Base-by-base conservation (phyloP, 2,329 filamentous ascomycete species). In the Trichoderma sp. region DNA sequence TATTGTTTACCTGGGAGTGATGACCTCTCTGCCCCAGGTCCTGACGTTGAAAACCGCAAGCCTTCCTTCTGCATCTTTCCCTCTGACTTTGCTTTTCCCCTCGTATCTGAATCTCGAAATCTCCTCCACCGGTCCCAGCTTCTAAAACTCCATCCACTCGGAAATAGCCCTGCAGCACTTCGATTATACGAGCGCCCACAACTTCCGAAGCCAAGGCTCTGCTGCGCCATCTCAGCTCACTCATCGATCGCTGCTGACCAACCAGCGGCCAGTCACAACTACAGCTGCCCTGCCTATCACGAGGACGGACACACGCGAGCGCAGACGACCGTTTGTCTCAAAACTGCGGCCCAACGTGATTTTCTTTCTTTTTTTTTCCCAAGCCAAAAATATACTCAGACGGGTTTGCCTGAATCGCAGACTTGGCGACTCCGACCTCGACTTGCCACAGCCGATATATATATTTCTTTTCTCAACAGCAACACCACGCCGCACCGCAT, bases 211-310 rank as follows among this genome's bases (percentile, higher is more conserved):
- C 63, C 33, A n/a, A 43, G 40, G 19, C 40, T 40, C 37, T 58
- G 58, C 59, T 69, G 52, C 60, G 67, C 61, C 55, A 66, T 60
- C 53, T 43, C 56, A 40, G 31, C 43, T 47, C 63, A 67, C 63
- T 57, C 27, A n/a, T 24, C 24, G 29, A 31, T 3, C 33, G 33
- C 33, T 61, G 68, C 68, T 70, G 68, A 70, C 68, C 68, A 70
- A 70, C 63, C 68, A 40, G 63, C 63, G 33, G 53, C 47, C n/a
- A 49, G n/a, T 49, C 21, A 24, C 7, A 49, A 49, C 63, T n/a
- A 43, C 63, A 43, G 58, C 52, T 47, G 68, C 68, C 31, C 24
- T 33, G 31, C 68, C 31, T 62, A 70, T 70, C 68, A 70, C 68
- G 68, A 62, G 68, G 64, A 67, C 63, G 63, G 64, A 59, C 63